phyloP scores from a whole-genome alignment of 225 moss, liverwort and hornwort genomes.

The Marchantia polymorpha region DNA sequence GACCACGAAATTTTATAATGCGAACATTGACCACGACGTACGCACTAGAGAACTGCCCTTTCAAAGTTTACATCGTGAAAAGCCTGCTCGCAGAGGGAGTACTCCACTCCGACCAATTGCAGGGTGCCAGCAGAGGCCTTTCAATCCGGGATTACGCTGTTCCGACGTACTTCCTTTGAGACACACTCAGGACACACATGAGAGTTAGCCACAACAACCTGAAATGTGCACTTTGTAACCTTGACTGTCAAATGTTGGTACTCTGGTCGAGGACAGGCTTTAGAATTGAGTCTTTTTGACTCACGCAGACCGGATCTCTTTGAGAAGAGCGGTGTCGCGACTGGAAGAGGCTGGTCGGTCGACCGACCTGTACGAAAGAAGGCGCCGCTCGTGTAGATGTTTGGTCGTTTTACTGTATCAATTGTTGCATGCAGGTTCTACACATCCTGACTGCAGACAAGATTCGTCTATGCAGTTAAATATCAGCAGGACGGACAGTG shows the following conservation, averaged over 20 bases:
- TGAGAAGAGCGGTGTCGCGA: not conserved
- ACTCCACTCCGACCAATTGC: not conserved
- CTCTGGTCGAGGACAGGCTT: not conserved
- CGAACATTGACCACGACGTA: not conserved
- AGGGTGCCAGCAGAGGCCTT: not conserved
- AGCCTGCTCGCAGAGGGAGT: not conserved
- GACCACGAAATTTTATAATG: not conserved
- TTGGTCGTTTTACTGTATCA: not conserved
- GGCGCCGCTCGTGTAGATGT: not conserved
- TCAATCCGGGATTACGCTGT: not conserved
- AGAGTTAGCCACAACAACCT: not conserved
- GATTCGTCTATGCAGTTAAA: not conserved
- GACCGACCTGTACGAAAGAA: not conserved
- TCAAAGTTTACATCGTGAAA: not conserved
- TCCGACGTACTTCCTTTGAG: not conserved
- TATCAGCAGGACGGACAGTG: not conserved
- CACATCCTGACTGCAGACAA: not conserved
- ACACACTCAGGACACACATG: not conserved
- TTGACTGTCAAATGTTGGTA: not conserved
- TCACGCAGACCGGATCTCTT: not conserved
- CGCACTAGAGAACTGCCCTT: no score
- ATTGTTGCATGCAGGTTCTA: not conserved
- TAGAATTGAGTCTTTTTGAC: not conserved
- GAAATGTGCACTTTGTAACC: not conserved
- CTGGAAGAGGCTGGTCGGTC: not conserved